phyloP scores from a whole-genome alignment of 2,329 filamentous ascomycete species.

The Fusarium palustre region DNA sequence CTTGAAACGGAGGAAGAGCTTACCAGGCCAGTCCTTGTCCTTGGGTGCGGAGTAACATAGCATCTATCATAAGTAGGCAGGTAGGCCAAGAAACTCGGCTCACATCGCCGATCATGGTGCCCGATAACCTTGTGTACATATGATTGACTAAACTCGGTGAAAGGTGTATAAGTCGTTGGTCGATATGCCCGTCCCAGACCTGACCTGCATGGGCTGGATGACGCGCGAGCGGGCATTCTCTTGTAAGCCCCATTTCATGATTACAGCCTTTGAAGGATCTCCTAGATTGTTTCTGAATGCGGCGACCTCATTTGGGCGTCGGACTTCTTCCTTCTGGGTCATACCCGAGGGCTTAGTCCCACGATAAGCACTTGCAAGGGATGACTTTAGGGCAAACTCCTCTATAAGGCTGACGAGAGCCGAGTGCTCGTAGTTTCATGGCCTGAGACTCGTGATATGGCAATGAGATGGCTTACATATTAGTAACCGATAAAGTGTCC shows the following conservation, averaged over 20 bases:
- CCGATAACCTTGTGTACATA: slow-evolving; percentile 6
- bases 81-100: slow-evolving; percentile 23
- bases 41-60: slow-evolving; percentile 7
- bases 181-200: slow-evolving; percentile 11
- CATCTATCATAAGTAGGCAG: background rate
- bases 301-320: slow-evolving; percentile 2
- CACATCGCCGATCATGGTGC: slow-evolving; percentile 29
- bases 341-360: slow-evolving; percentile 26
- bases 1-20: background rate
- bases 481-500: background rate
- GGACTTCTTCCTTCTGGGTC: slow-evolving; percentile 8
- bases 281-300: slow-evolving; percentile 10
- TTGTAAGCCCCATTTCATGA: background rate
- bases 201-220: slow-evolving; percentile 29
- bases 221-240: slow-evolving; percentile 10
- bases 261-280: background rate
- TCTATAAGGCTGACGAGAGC: slow-evolving; percentile 46
- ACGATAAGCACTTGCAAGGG: slow-evolving; percentile 46
- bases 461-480: slow-evolving; percentile 13
- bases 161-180: slow-evolving; percentile 27
- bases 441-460: slow-evolving; percentile 22
- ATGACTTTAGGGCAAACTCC: slow-evolving; percentile 3
- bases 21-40: background rate
- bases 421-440: slow-evolving; percentile 18
- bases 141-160: slow-evolving; percentile 12